phyloP scores from a whole-genome alignment of 1,284 basidiomycete genomes.

The Sphaerobolus stellatus region DNA sequence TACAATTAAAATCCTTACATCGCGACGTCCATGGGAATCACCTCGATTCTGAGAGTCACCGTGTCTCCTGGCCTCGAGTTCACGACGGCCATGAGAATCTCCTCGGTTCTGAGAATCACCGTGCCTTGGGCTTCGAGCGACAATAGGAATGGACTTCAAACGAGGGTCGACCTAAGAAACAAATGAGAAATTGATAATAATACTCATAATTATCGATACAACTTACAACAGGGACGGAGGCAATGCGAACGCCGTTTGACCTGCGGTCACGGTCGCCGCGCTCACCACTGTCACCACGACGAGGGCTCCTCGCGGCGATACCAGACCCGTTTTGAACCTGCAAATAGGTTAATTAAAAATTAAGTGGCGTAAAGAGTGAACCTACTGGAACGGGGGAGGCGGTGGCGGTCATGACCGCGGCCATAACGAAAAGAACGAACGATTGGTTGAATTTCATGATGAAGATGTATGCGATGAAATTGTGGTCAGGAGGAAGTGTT shows the following conservation, averaged over 20 bases:
- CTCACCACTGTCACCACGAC: background rate
- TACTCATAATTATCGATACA: no score
- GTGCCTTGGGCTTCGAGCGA: constrained; percentile 16
- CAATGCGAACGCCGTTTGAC: no score
- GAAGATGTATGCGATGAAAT: no score
- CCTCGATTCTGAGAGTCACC: constrained; percentile 19
- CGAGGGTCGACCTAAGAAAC: background rate
- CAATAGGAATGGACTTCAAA: background rate
- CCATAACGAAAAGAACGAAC: constrained; percentile 34
- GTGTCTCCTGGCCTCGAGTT: constrained; percentile 25
- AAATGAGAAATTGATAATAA: no score
- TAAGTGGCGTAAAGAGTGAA: background rate
- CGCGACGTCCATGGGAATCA: background rate
- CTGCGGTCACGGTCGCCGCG: constrained; percentile 17
- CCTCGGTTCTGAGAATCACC: constrained; percentile 17
- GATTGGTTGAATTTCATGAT: constrained; percentile 37
- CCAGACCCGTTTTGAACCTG: constrained; percentile 2
- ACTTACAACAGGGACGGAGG: no score
- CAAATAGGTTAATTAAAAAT: background rate
- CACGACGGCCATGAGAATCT: constrained; percentile 1
- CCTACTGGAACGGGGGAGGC: constrained; percentile 33
- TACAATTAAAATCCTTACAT: no score
- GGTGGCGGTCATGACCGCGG: constrained; percentile 30
- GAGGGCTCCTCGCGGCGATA: constrained; percentile 18
- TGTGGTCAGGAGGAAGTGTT: no score